A percentile compares a stretch with the other conserved stretches of the same genome.
Conservation (phyloP, 1,284 basidiomycete genomes). For the Cryptococcus sp. region DNA sequence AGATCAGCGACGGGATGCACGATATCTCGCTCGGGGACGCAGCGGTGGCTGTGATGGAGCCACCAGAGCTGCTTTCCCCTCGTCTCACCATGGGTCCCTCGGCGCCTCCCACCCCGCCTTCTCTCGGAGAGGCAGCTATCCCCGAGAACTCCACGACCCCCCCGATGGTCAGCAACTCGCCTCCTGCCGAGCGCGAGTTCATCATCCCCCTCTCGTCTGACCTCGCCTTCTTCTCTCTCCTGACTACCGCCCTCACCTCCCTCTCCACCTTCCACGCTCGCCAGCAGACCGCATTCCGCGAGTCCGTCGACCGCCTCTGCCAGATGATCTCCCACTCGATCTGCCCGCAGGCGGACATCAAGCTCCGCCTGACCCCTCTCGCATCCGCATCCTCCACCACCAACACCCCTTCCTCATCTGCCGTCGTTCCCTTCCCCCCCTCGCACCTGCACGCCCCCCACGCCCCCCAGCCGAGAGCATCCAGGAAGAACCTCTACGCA, state of each 20-base stretch:
- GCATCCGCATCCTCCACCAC: conserved; percentile 6
- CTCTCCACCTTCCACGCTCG: conserved; percentile 64
- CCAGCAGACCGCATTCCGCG: conserved; percentile 64
- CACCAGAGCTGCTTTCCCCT: background rate
- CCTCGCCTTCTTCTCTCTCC: conserved; percentile 73
- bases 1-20: conserved; percentile 23
- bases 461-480: conserved; percentile 7
- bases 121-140: background rate
- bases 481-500: conserved; percentile 68
- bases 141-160: conserved; percentile 4
- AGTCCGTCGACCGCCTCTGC: conserved; percentile 62
- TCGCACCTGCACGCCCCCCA: background rate
- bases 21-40: conserved; percentile 38
- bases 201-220: conserved; percentile 80
- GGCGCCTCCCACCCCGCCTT: background rate
- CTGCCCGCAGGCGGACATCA: conserved; percentile 53
- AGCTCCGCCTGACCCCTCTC: conserved; percentile 28
- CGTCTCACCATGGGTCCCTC: background rate
- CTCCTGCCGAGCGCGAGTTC: conserved; percentile 54
- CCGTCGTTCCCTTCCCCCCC: background rate
- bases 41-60: conserved; percentile 9
- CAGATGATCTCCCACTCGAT: conserved; percentile 60
- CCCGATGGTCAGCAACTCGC: background rate
- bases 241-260: conserved; percentile 67
- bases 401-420: background rate